Conservation (phyloP, 164 flowering plant genomes). For the Vitis vinifera region ASM3070453v1 NC_081814.1:12595001-12595500, state of each 20-base stretch:
- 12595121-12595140: not conserved
- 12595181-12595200: not conserved
- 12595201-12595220: not conserved
- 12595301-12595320: slow-evolving; percentile 85
- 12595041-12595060: no score
- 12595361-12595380: slow-evolving; percentile 90
- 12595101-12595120: not conserved
- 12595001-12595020: not conserved
- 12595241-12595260: slow-evolving; percentile 99
- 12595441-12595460: slow-evolving; percentile 95
- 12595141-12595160: not conserved
- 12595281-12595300: slow-evolving; percentile 64
- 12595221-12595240: slow-evolving; percentile 69
- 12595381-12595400: slow-evolving; percentile 97
- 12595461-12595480: slow-evolving; percentile 99
- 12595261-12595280: slow-evolving; percentile 87
- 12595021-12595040: not conserved
- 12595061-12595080: no score
- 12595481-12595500: slow-evolving; percentile 98
- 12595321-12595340: slow-evolving; percentile 96
- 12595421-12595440: slow-evolving; percentile 94
- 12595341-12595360: slow-evolving; percentile 90
- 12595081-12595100: not conserved
- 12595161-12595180: not conserved
- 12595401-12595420: slow-evolving; percentile 97